Conservation (phyloP, 2,329 filamentous ascomycete genomes). For the Clarireedia hainanense region DNA sequence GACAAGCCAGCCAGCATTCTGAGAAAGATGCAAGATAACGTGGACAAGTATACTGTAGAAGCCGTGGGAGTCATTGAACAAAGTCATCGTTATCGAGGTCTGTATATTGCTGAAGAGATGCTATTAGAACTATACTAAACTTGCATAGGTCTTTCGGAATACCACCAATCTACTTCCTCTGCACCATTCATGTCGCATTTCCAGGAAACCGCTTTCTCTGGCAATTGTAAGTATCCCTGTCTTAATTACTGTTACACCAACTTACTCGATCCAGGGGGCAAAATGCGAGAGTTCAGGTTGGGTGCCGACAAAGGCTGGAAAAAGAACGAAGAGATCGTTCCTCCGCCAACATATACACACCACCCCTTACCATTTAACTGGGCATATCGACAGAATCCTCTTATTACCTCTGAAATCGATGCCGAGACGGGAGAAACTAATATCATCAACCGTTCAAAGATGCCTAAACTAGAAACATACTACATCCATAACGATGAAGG, state of each 20-base stretch:
- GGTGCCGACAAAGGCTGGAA: constrained; percentile 51
- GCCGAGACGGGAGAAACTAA: constrained; percentile 26
- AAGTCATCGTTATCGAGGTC: constrained; percentile 78
- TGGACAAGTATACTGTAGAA: constrained; percentile 57
- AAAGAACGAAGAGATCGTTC: constrained; percentile 62
- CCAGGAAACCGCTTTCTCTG: constrained; percentile 60
- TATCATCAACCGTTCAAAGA: constrained; percentile 22
- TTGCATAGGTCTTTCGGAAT: constrained; percentile 64
- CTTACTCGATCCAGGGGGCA: constrained; percentile 37
- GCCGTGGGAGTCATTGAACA: constrained; percentile 65
- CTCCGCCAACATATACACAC: constrained; percentile 71
- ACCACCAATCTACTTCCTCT: constrained; percentile 66
- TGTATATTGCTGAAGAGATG: constrained; percentile 5
- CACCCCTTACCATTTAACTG: constrained; percentile 68
- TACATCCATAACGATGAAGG: constrained; percentile 20
- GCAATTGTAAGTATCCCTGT: constrained; percentile 49
- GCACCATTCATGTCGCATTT: constrained; percentile 66
- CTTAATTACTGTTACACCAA: neutral
- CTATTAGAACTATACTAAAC: neutral
- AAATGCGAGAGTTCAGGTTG: constrained; percentile 59
- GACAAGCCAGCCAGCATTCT: constrained; percentile 50
- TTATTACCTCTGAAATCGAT: constrained; percentile 38
- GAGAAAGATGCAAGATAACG: constrained; percentile 63
- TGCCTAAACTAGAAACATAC: constrained; percentile 14
- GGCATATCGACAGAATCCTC: constrained; percentile 79